Percentiles rank a stretch among this genome's conserved stretches.
These are phyloP conservation scores for Exobasidium cylindrosporum DNA, from an alignment of 1,284 basidiomycete genomes.

Conservation along the genomic window DNA sequence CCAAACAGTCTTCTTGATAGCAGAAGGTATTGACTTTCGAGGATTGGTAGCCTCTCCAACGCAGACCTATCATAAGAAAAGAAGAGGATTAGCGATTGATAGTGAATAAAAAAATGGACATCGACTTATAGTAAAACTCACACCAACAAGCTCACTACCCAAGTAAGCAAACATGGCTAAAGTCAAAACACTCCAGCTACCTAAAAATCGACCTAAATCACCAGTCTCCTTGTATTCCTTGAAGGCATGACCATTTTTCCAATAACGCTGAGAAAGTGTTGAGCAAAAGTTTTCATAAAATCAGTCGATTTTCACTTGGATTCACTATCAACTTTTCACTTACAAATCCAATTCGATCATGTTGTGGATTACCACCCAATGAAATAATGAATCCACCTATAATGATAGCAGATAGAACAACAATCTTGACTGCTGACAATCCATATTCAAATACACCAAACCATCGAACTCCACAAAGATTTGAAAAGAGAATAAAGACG, in stretches of 20 bases:
- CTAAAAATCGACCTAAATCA: constrained; percentile 47
- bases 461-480: constrained; percentile 59
- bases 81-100: too few relatives aligned
- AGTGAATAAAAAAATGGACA: too few relatives aligned
- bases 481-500: constrained; percentile 49
- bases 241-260: constrained; percentile 18
- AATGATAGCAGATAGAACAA: constrained; percentile 23
- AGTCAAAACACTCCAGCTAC: constrained; percentile 46
- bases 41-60: constrained; percentile 40
- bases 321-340: too few relatives aligned
- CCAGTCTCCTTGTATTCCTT: constrained; percentile 23
- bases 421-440: constrained; percentile 31
- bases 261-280: background rate
- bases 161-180: constrained; percentile 62
- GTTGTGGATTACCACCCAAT: constrained; percentile 57
- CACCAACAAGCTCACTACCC: constrained; percentile 62
- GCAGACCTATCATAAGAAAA: too few relatives aligned
- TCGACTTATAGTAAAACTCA: constrained; percentile 60
- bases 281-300: too few relatives aligned
- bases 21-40: constrained; percentile 29
- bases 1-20: constrained; percentile 64
- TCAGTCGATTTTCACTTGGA: too few relatives aligned
- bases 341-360: constrained; percentile 22
- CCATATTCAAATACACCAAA: constrained; percentile 64
- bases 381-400: constrained; percentile 19